phyloP scores from a whole-genome alignment of 257 asterid species.

The Mentha longifolia region DNA sequence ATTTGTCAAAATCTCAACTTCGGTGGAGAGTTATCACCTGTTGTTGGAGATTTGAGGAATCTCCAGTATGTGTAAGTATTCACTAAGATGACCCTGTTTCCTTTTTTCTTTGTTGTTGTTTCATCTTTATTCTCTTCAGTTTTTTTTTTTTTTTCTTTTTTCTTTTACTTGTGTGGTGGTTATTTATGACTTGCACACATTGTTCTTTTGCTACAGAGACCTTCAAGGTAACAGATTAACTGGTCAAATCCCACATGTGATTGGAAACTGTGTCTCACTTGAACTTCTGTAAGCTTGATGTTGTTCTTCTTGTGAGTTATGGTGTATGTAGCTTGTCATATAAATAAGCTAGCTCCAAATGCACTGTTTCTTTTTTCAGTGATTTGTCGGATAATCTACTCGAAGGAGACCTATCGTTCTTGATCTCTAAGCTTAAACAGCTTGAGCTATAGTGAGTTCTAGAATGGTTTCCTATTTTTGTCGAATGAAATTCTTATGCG shows the following conservation, averaged over 20 bases:
- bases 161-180: background rate
- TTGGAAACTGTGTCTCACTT: conserved; percentile 75
- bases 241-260: conserved; percentile 94
- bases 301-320: background rate
- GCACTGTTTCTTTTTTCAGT: conserved; percentile 43
- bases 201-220: conserved; percentile 57
- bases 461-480: background rate
- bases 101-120: background rate
- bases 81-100: background rate
- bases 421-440: conserved; percentile 88
- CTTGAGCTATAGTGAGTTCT: conserved; percentile 83
- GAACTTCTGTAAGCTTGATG: conserved; percentile 53
- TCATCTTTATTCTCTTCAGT: background rate
- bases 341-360: background rate
- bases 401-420: conserved; percentile 86
- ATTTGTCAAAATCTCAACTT: conserved; percentile 83
- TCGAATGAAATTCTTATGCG: too few species aligned
- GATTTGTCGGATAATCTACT: conserved; percentile 86
- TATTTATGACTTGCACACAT: background rate
- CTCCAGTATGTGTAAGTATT: conserved; percentile 75
- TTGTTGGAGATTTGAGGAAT: conserved; percentile 73
- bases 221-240: conserved; percentile 90
- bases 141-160: too few species aligned
- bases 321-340: background rate
- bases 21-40: conserved; percentile 93